These are phyloP conservation scores for Ceratobasidium theobromae DNA, from an alignment of 1,284 basidiomycete species.

Conservation along the genomic window DNA sequence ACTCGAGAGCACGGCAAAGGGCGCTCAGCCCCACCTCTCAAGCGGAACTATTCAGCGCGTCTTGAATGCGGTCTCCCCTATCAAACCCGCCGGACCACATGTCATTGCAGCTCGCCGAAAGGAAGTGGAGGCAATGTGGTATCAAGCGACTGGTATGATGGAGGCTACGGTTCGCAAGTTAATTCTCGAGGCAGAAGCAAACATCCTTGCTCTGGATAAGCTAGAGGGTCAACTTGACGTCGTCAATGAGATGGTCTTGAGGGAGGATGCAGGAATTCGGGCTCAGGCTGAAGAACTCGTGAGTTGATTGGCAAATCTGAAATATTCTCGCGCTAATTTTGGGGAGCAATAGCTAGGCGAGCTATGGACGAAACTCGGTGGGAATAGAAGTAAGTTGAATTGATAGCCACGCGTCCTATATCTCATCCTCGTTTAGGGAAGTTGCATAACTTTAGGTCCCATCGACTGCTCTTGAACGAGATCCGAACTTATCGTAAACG, in stretches of 20 bases:
- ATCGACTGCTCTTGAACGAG: constrained; percentile 18
- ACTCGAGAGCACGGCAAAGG: constrained; percentile 14
- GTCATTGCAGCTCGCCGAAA: neutral
- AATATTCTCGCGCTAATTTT: neutral
- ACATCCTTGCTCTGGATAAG: constrained; percentile 25
- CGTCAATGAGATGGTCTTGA: constrained; percentile 25
- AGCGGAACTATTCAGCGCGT: constrained; percentile 2
- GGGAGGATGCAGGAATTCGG: constrained; percentile 2
- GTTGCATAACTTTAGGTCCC: constrained; percentile 15
- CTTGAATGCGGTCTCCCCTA: neutral
- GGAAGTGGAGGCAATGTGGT: constrained; percentile 22
- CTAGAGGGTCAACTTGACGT: constrained; percentile 24
- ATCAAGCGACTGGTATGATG: constrained; percentile 12
- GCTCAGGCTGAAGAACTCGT: constrained; percentile 20
- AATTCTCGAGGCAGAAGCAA: constrained; percentile 31
- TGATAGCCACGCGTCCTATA: neutral
- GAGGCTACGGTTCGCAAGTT: constrained; percentile 19
- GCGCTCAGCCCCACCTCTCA: constrained; percentile 1
- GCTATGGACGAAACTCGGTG: constrained; percentile 33
- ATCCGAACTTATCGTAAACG: constrained; percentile 23
- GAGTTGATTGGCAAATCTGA: neutral
- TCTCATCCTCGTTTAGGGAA: neutral
- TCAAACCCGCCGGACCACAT: neutral
- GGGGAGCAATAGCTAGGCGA: constrained; percentile 26
- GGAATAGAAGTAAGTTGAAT: constrained; percentile 21